phyloP scores from a whole-genome alignment of 208 protist species.

The Tritrichomonas foetus region DNA sequence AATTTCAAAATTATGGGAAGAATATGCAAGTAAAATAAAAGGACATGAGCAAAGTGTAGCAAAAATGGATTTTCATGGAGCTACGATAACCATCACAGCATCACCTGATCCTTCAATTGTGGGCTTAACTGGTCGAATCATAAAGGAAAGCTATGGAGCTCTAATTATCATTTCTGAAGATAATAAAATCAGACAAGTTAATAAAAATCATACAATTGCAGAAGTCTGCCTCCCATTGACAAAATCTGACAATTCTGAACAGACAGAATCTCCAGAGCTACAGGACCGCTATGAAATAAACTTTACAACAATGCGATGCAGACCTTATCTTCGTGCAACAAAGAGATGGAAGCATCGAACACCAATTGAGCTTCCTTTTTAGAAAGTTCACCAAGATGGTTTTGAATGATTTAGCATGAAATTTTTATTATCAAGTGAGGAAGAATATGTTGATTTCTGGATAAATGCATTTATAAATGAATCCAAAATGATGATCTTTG shows the following conservation, averaged over 20 bases:
- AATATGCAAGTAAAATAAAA: not conserved
- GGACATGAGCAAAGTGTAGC: not conserved
- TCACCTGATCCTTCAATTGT: not conserved
- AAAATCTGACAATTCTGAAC: too few relatives aligned
- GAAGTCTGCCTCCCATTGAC: not conserved
- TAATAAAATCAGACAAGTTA: not conserved
- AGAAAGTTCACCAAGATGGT: too few relatives aligned
- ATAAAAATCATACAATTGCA: not conserved
- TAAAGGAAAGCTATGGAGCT: slow-evolving; percentile 3
- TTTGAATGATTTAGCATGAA: too few relatives aligned
- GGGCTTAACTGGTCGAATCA: not conserved
- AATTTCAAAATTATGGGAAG: slow-evolving; percentile 9
- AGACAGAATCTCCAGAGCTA: not conserved
- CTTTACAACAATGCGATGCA: not conserved
- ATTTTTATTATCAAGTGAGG: too few relatives aligned
- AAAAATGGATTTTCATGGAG: slow-evolving; percentile 33
- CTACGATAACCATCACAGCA: not conserved
- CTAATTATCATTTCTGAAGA: slow-evolving; percentile 3
- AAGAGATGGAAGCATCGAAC: not conserved
- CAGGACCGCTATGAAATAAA: not conserved
- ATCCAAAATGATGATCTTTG: too few relatives aligned
- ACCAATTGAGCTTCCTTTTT: not conserved
- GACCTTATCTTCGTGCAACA: not conserved
- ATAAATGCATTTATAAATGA: too few relatives aligned
- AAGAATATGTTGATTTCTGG: too few relatives aligned